A percentile compares a stretch with the other conserved stretches of the same genome.
Conservation (phyloP, 2,329 filamentous ascomycete genomes). For the Samsoniella hepiali region DNA sequence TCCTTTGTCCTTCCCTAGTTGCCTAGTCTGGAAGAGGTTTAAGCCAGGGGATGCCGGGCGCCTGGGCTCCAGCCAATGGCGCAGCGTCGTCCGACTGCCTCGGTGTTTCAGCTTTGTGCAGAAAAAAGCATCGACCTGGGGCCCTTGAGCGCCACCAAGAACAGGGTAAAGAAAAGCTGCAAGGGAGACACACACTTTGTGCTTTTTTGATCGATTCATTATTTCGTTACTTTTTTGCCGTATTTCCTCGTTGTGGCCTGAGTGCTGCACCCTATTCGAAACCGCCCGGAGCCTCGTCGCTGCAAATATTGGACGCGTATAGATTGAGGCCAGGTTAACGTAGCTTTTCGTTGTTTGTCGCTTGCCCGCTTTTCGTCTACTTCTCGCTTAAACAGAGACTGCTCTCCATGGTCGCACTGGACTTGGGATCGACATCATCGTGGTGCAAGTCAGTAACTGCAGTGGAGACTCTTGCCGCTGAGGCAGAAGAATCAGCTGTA, state of each 20-base stretch:
- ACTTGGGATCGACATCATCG: neutral
- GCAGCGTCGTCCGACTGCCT: slow-evolving; percentile 1
- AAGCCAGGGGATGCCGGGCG: neutral
- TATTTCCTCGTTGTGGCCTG: neutral
- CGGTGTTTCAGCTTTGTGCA: slow-evolving; percentile 8
- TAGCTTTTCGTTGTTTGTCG: neutral
- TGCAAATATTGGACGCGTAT: neutral
- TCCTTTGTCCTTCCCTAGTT: neutral
- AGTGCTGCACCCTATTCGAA: neutral
- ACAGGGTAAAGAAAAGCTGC: neutral
- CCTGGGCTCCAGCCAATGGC: neutral
- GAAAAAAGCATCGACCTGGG: neutral
- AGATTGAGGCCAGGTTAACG: too few relatives aligned
- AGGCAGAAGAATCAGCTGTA: neutral
- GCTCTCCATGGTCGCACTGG: neutral
- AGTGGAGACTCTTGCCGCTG: neutral
- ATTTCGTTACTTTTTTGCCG: neutral
- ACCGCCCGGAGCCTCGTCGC: neutral
- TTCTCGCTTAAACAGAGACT: neutral
- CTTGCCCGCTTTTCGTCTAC: neutral
- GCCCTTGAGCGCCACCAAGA: neutral
- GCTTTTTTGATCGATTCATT: neutral
- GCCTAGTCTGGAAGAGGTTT: neutral
- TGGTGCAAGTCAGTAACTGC: neutral
- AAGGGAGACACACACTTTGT: neutral